Evolutionary conservation across 1,284 basidiomycete species (phyloP), one percentile per base, ranked within the genome.

Genomic region (Cryptococcus neoformans): DNA sequence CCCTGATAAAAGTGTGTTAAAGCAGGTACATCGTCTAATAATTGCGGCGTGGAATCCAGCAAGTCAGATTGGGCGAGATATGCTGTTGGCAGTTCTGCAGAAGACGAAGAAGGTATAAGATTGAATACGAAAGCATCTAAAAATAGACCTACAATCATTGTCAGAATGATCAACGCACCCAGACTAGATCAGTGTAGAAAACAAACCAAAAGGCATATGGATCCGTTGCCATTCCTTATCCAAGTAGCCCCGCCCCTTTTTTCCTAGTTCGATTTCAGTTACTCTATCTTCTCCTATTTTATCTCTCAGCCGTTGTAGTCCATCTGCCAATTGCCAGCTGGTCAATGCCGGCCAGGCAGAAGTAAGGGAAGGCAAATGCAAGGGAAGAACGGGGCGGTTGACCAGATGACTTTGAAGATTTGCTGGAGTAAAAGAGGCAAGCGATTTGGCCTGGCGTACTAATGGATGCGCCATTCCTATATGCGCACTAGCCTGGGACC

Each of bases 251-350:
- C 72, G 57, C 0, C 70, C 71, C 11, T 58, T 53, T 48, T 58
- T 62, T 0, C 67, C 72, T 17, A 76, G 51, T 61, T 74, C 74
- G 14, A 76, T 59, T 34, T 72, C 72, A n/a, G 73, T 72, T 8
- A 61, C 58, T 34, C 55, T 59, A 44, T 69, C 40, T 28, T 67
- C 70, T 8, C 68, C 70, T 1, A 72, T 59, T 4, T 28, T 54
- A 0, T 59, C 49, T 16, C 64, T 42, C 6, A 67, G 41, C n/a
- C 36, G 55, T 10, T 14, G 16, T 36, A 69, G 49, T 46, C 56
- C 55, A 53, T 65, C 55, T 21, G 49, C 17, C n/a, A 90, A 84
- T 66, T 75, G 91, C 74, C 89, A 93, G 46, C 36, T 38, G 4
- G 80, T 81, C 28, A 59, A 9, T 8, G 65, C 68, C 1, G 62